Base-by-base conservation (phyloP, 202 grass and related monocot species). In the Alloteropsis angusta region DNA sequence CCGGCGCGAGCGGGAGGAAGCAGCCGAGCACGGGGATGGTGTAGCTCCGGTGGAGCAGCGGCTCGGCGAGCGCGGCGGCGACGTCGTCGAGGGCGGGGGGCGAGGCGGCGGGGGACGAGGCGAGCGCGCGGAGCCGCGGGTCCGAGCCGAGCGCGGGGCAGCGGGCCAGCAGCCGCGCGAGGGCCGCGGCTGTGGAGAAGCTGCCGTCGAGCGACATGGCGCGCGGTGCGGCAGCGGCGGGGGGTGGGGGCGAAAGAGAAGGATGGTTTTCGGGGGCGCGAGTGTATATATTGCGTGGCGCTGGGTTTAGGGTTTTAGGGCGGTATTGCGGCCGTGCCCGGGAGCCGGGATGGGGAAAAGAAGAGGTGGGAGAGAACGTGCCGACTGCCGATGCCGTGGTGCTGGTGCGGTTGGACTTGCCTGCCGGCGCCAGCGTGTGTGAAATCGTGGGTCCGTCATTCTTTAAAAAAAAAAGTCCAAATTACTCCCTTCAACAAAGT, bases 11-110 rank as follows among this genome's bases (percentile, higher is more conserved):
- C 5, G 87, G 89, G 64, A 82, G 92, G 76, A 94, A 97, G 87
- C 95, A 97, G 35, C 95, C 95, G 18, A 97, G 64, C 25, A 97
- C 81, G 35, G 95, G 89, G 75, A 97, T 22, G 55, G 91, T 97
- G 81, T 92, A 97, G 35, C 80, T 58, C 7, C 87, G 91, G 77
- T 97, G 91, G 65, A 97, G 89, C 54, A 97, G 87, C 11, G 94
- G 88, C 64, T 97, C 94, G 3, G 86, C 88, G 30, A 93, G 70
- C 61, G 87, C 91, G 26, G 85, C 85, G 66, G 78, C 85, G 8
- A 97, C 22, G 63, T 92, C 94, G 4, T 93, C 88, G 32, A 9
- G 7, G 37, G 73, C 60, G 14, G 46, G 84, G 0, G 44, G 44
- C 67, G 37, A 78, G 8, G 32, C 62, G 71, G 13, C n/a, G 32